Percentiles rank a stretch among this genome's conserved stretches.
These are phyloP conservation scores for Prunus armeniaca DNA, from an alignment of 306 rosid genomes.

Conservation along the genomic window DNA sequence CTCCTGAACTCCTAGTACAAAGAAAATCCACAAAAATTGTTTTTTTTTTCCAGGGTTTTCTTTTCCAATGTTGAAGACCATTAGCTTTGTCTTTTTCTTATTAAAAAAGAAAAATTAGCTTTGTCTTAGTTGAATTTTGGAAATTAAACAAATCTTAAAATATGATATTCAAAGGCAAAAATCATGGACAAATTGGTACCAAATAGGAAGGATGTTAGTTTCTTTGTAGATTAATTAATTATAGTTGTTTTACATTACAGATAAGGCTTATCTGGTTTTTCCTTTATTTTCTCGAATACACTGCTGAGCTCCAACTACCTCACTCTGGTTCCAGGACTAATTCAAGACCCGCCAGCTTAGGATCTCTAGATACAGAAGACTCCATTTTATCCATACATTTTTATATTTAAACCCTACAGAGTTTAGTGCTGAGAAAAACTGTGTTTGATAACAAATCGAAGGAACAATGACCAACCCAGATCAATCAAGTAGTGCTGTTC, in stretches of 20 bases:
- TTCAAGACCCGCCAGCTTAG: slow-evolving; percentile 7
- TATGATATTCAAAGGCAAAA: background rate
- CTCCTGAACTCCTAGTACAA: too few species aligned
- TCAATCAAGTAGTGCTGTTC: background rate
- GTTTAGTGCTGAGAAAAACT: background rate
- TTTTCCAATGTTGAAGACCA: background rate
- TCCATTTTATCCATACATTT: background rate
- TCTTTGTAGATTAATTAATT: background rate
- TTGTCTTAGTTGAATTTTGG: background rate
- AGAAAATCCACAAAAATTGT: too few species aligned
- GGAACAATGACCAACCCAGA: background rate
- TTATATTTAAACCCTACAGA: background rate
- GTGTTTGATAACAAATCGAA: background rate
- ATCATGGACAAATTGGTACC: background rate
- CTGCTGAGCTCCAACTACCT: background rate
- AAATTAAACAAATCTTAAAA: background rate
- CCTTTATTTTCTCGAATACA: background rate
- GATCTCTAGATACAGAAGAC: slow-evolving; percentile 1
- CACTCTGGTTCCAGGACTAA: background rate
- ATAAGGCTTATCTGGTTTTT: slow-evolving; percentile 2
- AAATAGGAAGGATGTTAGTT: background rate
- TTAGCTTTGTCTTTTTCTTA: too few species aligned
- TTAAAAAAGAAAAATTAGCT: too few species aligned
- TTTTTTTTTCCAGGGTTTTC: background rate
- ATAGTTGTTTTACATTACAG: background rate